Evolutionary conservation across 441 rosid species (phyloP).

Genomic region (Pelargonium myrrhifolium): DNA sequence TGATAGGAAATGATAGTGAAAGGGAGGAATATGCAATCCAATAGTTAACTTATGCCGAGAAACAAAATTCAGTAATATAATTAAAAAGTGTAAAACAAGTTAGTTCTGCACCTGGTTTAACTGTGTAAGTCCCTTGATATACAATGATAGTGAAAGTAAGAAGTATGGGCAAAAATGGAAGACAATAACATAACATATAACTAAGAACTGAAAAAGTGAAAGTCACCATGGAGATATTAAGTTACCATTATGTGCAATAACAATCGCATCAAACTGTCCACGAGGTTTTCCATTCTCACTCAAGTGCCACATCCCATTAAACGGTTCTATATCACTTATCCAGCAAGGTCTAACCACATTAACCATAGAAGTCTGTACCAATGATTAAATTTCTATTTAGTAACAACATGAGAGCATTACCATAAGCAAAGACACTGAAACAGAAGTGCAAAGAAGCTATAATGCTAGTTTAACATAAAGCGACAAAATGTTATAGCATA

Average conservation of each 20-base stretch:
- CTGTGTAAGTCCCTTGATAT: no score
- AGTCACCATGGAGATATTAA: slow-evolving; percentile 14
- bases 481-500: not conserved
- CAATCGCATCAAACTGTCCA: slow-evolving; percentile 70
- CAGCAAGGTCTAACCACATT: slow-evolving; percentile 85
- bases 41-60: no score
- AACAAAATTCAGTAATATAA: no score
- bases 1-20: no score
- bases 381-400: slow-evolving; percentile 18
- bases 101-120: no score
- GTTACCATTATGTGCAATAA: slow-evolving; percentile 91
- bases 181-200: not conserved
- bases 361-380: slow-evolving; percentile 54
- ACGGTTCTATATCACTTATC: slow-evolving; percentile 77
- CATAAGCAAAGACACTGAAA: not conserved
- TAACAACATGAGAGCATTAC: not conserved
- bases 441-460: not conserved
- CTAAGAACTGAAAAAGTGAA: not conserved
- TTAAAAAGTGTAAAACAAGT: no score
- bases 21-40: no score
- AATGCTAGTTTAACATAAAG: not conserved
- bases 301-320: slow-evolving; percentile 85
- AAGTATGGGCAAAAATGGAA: no score
- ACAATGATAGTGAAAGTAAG: no score
- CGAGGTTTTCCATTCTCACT: slow-evolving; percentile 71